Percentiles rank a stretch among this genome's conserved stretches.
phyloP scores from a whole-genome alignment of 2,329 filamentous ascomycete genomes.

The Ophiostoma australiae region DNA sequence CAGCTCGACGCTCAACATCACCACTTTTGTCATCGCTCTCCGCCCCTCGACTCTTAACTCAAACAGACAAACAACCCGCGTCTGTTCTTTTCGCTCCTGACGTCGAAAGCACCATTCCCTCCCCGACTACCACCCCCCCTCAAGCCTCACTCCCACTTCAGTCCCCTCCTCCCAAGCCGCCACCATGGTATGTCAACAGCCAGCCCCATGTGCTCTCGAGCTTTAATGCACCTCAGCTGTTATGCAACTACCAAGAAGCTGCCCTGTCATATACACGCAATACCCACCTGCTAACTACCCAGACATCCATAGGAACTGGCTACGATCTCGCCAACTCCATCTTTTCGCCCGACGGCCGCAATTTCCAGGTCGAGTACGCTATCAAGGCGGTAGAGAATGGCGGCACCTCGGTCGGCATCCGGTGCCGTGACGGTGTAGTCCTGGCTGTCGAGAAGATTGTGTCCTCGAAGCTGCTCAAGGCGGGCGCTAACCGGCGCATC shows the following conservation, averaged over 20 bases:
- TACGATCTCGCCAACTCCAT: conserved; percentile 99
- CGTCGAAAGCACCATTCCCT: background rate
- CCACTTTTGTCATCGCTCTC: background rate
- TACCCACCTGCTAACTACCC: conserved; percentile 12
- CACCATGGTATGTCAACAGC: conserved; percentile 9
- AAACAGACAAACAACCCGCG: background rate
- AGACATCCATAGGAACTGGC: conserved; percentile 99
- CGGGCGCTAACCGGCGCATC: conserved; percentile 95
- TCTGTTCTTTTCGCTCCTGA: background rate
- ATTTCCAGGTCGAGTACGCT: conserved; percentile 99
- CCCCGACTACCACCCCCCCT: background rate
- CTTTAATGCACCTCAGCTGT: background rate
- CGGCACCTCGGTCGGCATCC: conserved; percentile 90
- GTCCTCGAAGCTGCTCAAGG: conserved; percentile 89
- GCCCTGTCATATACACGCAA: background rate
- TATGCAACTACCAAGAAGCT: background rate
- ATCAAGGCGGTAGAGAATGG: conserved; percentile 98
- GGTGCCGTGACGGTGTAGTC: conserved; percentile 95
- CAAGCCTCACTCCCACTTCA: background rate
- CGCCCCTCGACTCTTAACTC: background rate
- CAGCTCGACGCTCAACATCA: conserved; percentile 10
- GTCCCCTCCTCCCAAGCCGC: background rate
- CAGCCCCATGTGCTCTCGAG: background rate
- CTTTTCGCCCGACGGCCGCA: conserved; percentile 97
- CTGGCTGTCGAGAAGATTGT: conserved; percentile 96